Evolutionary conservation across 371 early-diverging fungal genomes (phyloP).

Genomic region (Coemansia sp.): DNA sequence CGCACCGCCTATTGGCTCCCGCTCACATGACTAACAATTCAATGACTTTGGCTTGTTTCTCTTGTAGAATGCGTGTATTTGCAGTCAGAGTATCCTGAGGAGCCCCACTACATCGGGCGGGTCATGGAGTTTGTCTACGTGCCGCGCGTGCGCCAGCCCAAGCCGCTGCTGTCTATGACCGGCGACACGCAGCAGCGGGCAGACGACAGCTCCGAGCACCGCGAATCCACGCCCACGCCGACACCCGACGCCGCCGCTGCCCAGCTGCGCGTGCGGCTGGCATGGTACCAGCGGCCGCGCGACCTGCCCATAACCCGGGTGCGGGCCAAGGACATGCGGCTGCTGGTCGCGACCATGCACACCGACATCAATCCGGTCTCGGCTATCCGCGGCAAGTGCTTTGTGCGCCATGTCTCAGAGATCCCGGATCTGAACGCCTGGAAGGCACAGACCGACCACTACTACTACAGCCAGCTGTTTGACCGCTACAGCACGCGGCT

Average conservation of each 20-base stretch:
- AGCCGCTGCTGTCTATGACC: constrained; percentile 16
- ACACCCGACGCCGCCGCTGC: constrained; percentile 8
- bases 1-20: background rate
- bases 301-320: constrained; percentile 67
- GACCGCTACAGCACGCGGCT: constrained; percentile 85
- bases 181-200: constrained; percentile 7
- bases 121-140: constrained; percentile 74
- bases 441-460: constrained; percentile 60
- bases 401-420: constrained; percentile 67
- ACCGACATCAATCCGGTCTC: constrained; percentile 81
- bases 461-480: constrained; percentile 82
- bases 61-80: constrained; percentile 74
- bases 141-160: constrained; percentile 43
- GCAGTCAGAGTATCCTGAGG: constrained; percentile 70
- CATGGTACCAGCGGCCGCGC: constrained; percentile 81
- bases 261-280: constrained; percentile 61
- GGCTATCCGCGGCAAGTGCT: constrained; percentile 78
- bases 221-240: constrained; percentile 11
- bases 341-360: constrained; percentile 86
- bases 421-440: constrained; percentile 52
- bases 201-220: background rate
- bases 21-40: constrained; percentile 5
- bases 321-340: constrained; percentile 67
- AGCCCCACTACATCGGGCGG: constrained; percentile 78
- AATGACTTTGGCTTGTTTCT: background rate